Evolutionary conservation across 257 asterid genomes (phyloP).

Genomic region (Solanum raphanifolium): DNA sequence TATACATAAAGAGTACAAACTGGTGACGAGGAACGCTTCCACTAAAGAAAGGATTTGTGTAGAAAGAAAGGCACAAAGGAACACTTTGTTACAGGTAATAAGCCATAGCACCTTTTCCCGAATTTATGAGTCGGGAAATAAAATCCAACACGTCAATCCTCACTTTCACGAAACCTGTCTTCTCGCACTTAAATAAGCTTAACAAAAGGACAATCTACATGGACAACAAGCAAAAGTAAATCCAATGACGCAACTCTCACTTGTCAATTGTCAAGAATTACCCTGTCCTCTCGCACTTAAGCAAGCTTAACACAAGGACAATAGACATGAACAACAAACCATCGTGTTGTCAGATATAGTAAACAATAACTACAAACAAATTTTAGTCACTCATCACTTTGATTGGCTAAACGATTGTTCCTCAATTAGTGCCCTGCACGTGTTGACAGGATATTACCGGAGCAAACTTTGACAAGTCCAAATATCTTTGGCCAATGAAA

Average conservation of each 20-base stretch:
- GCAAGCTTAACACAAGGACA: not conserved
- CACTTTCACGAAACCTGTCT: not conserved
- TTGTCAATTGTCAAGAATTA: not conserved
- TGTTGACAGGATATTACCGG: not conserved
- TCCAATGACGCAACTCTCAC: not conserved
- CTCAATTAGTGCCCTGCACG: not conserved
- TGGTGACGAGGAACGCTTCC: not conserved
- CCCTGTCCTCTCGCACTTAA: not conserved
- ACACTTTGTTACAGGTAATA: not conserved
- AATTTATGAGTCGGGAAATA: not conserved
- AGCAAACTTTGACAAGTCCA: not conserved
- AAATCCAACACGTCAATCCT: not conserved
- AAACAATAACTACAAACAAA: not conserved
- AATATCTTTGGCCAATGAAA: not conserved
- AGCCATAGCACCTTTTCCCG: not conserved
- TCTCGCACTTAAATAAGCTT: not conserved
- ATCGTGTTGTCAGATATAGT: not conserved
- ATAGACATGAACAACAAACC: not conserved
- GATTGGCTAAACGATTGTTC: not conserved
- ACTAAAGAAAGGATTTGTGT: not conserved
- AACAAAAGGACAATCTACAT: not conserved
- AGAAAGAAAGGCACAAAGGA: not conserved
- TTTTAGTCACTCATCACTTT: not conserved
- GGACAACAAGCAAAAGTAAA: not conserved
- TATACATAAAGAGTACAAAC: not conserved